Conservation (phyloP, 2,329 filamentous ascomycete species). For the Penicillium corylophilum region DNA sequence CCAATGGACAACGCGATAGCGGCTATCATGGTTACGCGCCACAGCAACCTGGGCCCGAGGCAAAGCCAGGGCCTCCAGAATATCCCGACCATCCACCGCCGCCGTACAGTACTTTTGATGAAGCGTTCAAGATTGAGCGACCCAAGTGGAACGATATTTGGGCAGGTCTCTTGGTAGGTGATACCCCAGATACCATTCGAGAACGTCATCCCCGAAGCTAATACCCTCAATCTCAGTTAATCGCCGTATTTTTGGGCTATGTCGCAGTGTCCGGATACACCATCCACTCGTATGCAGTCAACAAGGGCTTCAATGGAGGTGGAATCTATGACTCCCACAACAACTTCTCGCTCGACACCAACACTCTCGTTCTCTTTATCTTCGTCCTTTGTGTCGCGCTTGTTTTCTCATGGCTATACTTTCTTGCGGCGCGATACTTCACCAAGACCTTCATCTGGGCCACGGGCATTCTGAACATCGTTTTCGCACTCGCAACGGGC, state of each 20-base stretch:
- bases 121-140: constrained; percentile 76
- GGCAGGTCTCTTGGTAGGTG: constrained; percentile 72
- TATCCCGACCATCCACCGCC: constrained; percentile 17
- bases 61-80: constrained; percentile 18
- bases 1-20: constrained; percentile 12
- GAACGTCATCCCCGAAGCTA: background rate
- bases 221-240: constrained; percentile 51
- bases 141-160: constrained; percentile 91
- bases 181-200: background rate
- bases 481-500: constrained; percentile 79
- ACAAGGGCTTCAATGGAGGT: constrained; percentile 62
- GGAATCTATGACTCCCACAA: constrained; percentile 72
- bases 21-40: constrained; percentile 23
- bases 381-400: constrained; percentile 74
- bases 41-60: constrained; percentile 17
- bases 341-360: constrained; percentile 70
- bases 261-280: constrained; percentile 72
- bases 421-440: constrained; percentile 71
- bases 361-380: constrained; percentile 81
- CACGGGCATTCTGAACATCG: constrained; percentile 83
- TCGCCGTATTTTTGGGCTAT: constrained; percentile 70
- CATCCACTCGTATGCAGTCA: constrained; percentile 70
- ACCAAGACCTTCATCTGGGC: constrained; percentile 93
- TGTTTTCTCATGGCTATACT: constrained; percentile 73
- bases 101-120: constrained; percentile 58